Base-by-base conservation (phyloP, 768 basidiomycete species). In the Kwoniella dendrophila region DNA sequence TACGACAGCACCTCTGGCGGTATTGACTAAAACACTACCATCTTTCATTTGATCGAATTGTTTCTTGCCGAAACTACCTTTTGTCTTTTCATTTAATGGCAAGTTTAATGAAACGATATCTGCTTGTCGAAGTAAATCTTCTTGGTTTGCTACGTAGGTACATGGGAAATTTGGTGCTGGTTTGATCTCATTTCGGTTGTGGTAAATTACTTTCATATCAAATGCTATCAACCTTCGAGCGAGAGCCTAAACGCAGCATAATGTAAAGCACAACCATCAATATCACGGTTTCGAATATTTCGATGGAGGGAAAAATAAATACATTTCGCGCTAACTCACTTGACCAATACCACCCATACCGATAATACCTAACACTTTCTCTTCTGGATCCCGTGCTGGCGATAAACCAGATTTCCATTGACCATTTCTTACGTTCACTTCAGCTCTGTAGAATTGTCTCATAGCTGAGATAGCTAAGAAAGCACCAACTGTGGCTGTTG, bases 41-140 rank as follows among this genome's bases (percentile, higher is more conserved):
- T 84, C 85, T 81, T 89, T 93, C 82, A 95, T 81, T 68, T 83
- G 82, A 50, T 87, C 81, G 59, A 95, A 90, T 83, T 86, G 85
- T 68, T 83, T 85, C 77, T 90, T 88, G 11, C 86, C 86, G 0
- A 93, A 86, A 8, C 89, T 78, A 1, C 87, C 86, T 36, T 86
- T 62, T 26, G 91, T 97, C 24, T 90, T 86, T 16, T 82, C 73
- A 52, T 86, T 84, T 44, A 95, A 81, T 0, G 94, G 94, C 12
- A 93, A 85, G 76, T 92, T 89, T 26, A 97, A 82, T 64, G 89
- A 92, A 68, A 96, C 81, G 51, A 93, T 88, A 75, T 97, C 94
- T 6, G 89, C 81, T 71, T 85, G 82, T 22, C 76, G 82, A 36
- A 93, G 82, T 78, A 97, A 84, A 64, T 82, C 84, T 48, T 84